Evolutionary conservation across 192 early-diverging fungal genomes (phyloP).

Genomic region (Rhizophagus sp.): DNA sequence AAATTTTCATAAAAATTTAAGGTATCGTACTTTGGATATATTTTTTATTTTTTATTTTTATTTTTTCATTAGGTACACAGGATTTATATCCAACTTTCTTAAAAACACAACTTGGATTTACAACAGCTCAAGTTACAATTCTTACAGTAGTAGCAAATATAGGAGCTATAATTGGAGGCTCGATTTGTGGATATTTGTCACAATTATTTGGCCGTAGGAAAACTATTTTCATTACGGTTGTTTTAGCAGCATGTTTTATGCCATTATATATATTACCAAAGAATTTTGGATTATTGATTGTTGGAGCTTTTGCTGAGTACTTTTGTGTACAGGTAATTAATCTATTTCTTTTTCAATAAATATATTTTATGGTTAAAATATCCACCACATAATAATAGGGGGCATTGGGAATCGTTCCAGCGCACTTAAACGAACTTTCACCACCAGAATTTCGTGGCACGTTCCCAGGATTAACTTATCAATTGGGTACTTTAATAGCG

Average conservation of each 20-base stretch:
- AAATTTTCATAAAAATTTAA: not conserved
- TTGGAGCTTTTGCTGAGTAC: constrained; percentile 51
- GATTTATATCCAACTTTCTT: constrained; percentile 73
- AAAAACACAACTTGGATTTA: not conserved
- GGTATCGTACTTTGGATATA: not conserved
- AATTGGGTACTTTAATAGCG: constrained; percentile 69
- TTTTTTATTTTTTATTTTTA: too few relatives aligned
- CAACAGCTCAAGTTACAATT: constrained; percentile 44
- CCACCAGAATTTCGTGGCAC: constrained; percentile 66
- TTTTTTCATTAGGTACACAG: constrained; percentile 42
- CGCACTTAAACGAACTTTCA: constrained; percentile 68
- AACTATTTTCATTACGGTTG: constrained; percentile 50
- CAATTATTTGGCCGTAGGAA: constrained; percentile 66
- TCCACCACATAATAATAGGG: not conserved
- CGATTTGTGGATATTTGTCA: constrained; percentile 66
- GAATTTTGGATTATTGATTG: constrained; percentile 34
- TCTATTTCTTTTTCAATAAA: not conserved
- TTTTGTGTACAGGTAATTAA: constrained; percentile 56
- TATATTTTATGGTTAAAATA: not conserved
- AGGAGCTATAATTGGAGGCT: constrained; percentile 71
- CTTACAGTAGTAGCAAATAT: constrained; percentile 60
- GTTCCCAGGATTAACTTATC: constrained; percentile 75
- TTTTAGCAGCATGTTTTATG: constrained; percentile 64
- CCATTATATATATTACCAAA: constrained; percentile 63
- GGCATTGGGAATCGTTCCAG: constrained; percentile 62